A percentile compares a stretch with the other conserved stretches of the same genome.
Conservation (phyloP, 2,329 filamentous ascomycete genomes). For the Pestalotiopsis sp. region DNA sequence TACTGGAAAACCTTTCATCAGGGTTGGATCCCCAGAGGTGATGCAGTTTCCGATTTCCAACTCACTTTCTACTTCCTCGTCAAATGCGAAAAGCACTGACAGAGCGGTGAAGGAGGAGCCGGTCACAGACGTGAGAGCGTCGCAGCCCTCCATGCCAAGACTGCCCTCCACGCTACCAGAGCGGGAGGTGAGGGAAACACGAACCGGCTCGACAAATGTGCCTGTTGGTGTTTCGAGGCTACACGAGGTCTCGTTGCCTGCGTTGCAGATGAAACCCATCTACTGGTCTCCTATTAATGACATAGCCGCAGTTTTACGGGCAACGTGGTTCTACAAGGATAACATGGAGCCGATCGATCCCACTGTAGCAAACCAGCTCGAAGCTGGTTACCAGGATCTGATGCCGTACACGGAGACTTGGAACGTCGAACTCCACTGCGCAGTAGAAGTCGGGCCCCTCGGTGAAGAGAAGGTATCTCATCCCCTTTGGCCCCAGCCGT, state of each 20-base stretch:
- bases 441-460: slow-evolving; percentile 83
- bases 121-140: slow-evolving; percentile 14
- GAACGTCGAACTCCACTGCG: slow-evolving; percentile 87
- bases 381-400: slow-evolving; percentile 86
- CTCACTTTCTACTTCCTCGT: slow-evolving; percentile 25
- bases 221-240: slow-evolving; percentile 88
- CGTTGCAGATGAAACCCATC: slow-evolving; percentile 89
- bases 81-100: neutral
- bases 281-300: slow-evolving; percentile 97
- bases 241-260: slow-evolving; percentile 83
- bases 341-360: slow-evolving; percentile 90
- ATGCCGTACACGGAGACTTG: slow-evolving; percentile 91
- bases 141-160: slow-evolving; percentile 14
- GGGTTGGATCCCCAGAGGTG: slow-evolving; percentile 42
- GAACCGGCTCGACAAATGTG: slow-evolving; percentile 55
- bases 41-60: slow-evolving; percentile 27
- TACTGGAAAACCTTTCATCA: slow-evolving; percentile 56
- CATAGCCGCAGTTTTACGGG: slow-evolving; percentile 77
- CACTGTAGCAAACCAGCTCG: slow-evolving; percentile 85
- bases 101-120: slow-evolving; percentile 23
- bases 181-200: slow-evolving; percentile 21
- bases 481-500: slow-evolving; percentile 73
- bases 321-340: slow-evolving; percentile 97
- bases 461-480: slow-evolving; percentile 92
- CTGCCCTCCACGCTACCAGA: slow-evolving; percentile 21